Base-by-base conservation (phyloP, 371 early-diverging fungal species). In the Mortierella sp. region DNA sequence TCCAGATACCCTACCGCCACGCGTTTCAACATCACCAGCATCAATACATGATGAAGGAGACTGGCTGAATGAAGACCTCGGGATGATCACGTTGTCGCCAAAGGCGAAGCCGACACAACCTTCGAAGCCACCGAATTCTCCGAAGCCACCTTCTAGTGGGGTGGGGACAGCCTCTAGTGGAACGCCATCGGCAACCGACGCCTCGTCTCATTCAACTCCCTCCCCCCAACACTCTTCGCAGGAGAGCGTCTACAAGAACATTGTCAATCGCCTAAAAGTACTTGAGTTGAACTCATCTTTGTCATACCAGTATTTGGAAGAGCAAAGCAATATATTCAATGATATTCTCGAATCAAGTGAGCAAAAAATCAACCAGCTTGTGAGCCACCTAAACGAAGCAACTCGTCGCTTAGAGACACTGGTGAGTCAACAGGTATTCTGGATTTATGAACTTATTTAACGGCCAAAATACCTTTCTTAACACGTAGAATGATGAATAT, bases 201-300 rank as follows among this genome's bases (percentile, higher is more conserved):
- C 61, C 8, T 28, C 59, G 22, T 15, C 74, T 0, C 67, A 37
- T 35, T 68, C 68, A 4, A 19, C 45, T 19, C 76, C 79, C 32
- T 57, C 77, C 5, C 70, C 70, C 12, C 47, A 42, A 51, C 70
- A 72, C 23, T 71, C 75, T 61, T 81, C 66, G 49, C 87, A 61
- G 87, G 93, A 76, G 93, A 96, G 94, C 61, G 94, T 97, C 42
- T 97, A 94, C 83, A 95, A 96, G 66, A 95, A 92, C 6, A 96
- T 98, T 47, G 92, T 94, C 88, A 95, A 94, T 62, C 89, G 98
- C 15, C 84, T 98, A 1, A 84, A 83, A 53, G 84, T 87, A 19
- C 84, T 97, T 9, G 97, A 97, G 78, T 80, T 90, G 28, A 95
- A 95, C 75, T 87, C 93, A 13, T 92, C 95, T 0, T 70, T 95